Evolutionary conservation across 331 rosid species (phyloP).

Genomic region (Malus hybrid): DNA sequence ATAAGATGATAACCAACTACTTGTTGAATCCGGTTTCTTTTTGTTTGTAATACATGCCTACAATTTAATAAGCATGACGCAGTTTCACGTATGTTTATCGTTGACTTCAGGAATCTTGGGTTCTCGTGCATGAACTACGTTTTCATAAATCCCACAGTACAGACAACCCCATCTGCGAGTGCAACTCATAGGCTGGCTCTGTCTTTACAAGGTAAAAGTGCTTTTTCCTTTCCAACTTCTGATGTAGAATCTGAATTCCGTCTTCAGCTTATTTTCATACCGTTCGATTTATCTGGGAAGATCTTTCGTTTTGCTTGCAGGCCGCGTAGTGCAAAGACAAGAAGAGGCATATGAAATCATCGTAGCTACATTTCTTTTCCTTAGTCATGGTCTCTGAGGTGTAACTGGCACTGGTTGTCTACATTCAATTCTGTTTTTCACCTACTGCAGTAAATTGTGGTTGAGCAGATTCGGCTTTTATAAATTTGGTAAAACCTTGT

Average conservation of each 20-base stretch:
- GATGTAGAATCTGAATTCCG: not conserved
- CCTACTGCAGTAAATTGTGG: not conserved
- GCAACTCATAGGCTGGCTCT: not conserved
- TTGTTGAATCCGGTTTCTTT: not conserved
- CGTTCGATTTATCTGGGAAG: not conserved
- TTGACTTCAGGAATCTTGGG: not conserved
- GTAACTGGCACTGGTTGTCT: not conserved
- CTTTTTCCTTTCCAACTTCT: not conserved
- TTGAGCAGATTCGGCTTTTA: not conserved
- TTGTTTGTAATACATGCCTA: not conserved
- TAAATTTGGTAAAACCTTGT: not conserved
- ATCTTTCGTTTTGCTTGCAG: not conserved
- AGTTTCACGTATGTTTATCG: not conserved
- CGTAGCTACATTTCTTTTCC: not conserved
- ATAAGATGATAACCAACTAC: not conserved
- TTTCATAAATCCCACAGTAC: not conserved
- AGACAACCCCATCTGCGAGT: not conserved
- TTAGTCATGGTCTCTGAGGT: not conserved
- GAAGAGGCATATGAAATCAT: not conserved
- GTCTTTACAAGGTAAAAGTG: not conserved
- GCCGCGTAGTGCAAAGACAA: not conserved
- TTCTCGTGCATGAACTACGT: not conserved
- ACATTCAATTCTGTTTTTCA: not conserved
- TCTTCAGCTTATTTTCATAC: not conserved
- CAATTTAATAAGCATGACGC: not conserved